These are phyloP conservation scores for Puccinia novopanici DNA, from an alignment of 1,284 basidiomycete genomes.

Conservation along the genomic window DNA sequence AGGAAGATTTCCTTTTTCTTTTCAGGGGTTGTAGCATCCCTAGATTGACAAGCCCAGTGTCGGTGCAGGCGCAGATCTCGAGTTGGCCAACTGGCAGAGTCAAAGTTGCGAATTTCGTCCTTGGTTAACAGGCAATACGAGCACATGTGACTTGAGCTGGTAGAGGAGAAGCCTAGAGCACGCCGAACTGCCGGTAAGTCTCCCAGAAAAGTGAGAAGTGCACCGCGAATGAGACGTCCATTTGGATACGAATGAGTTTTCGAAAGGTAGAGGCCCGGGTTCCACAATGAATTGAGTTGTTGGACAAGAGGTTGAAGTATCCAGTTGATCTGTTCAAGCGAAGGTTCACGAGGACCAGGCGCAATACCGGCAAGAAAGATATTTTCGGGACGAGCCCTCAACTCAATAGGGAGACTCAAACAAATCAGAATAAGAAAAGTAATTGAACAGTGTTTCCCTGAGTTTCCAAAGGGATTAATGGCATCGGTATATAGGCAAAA, in stretches of 20 bases:
- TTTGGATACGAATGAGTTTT: neutral
- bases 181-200: slow-evolving; percentile 49
- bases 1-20: neutral
- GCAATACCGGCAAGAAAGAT: slow-evolving; percentile 60
- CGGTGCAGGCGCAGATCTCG: too few species aligned
- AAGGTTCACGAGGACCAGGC: slow-evolving; percentile 56
- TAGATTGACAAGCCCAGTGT: neutral
- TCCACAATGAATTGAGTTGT: slow-evolving; percentile 57
- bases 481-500: slow-evolving; percentile 28
- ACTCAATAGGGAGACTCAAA: slow-evolving; percentile 54
- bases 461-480: slow-evolving; percentile 26
- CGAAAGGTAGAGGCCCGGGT: slow-evolving; percentile 54
- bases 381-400: slow-evolving; percentile 60
- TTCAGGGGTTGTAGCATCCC: neutral
- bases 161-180: slow-evolving; percentile 30
- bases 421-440: slow-evolving; percentile 25
- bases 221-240: neutral
- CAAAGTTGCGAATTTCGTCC: slow-evolving; percentile 8
- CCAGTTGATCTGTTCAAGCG: slow-evolving; percentile 55
- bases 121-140: slow-evolving; percentile 42
- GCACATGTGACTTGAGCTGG: slow-evolving; percentile 38
- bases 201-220: slow-evolving; percentile 44
- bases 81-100: too few species aligned
- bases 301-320: slow-evolving; percentile 57
- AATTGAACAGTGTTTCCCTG: slow-evolving; percentile 8